A percentile compares a stretch with the other conserved stretches of the same genome.
These are phyloP conservation scores for Mycena pura DNA, from an alignment of 768 basidiomycete genomes.

Conservation along the genomic window DNA sequence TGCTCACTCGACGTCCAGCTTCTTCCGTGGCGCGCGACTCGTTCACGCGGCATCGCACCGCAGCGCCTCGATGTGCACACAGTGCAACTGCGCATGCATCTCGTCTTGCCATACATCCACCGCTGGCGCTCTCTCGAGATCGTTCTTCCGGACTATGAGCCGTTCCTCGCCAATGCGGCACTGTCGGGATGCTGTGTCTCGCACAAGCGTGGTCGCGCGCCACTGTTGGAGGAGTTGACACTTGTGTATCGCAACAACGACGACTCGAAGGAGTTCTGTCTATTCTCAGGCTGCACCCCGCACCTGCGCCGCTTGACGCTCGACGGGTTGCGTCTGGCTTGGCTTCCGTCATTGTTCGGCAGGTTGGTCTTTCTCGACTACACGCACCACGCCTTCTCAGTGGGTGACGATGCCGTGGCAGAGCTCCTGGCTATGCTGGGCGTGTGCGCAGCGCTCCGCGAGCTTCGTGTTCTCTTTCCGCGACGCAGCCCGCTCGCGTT, in stretches of 20 bases:
- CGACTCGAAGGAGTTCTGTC: constrained; percentile 68
- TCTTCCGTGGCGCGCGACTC: constrained; percentile 38
- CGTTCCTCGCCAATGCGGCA: constrained; percentile 73
- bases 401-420: constrained; percentile 58
- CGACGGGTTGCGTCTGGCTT: constrained; percentile 69
- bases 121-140: constrained; percentile 71
- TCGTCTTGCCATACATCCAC: constrained; percentile 56
- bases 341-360: constrained; percentile 66
- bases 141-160: constrained; percentile 58
- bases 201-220: constrained; percentile 42
- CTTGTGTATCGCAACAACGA: constrained; percentile 71
- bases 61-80: constrained; percentile 37
- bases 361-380: constrained; percentile 73
- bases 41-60: constrained; percentile 28
- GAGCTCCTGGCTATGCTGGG: constrained; percentile 66
- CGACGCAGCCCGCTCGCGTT: constrained; percentile 39
- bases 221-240: constrained; percentile 57
- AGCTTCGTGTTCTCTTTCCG: constrained; percentile 64
- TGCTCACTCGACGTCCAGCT: constrained; percentile 69
- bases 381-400: constrained; percentile 73
- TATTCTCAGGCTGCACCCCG: constrained; percentile 70
- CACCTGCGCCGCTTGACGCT: constrained; percentile 59
- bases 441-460: constrained; percentile 57
- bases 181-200: constrained; percentile 59
- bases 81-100: constrained; percentile 68